Base-by-base conservation (phyloP, 2,329 filamentous ascomycete species). In the Fusarium pseudonygamai region DNA sequence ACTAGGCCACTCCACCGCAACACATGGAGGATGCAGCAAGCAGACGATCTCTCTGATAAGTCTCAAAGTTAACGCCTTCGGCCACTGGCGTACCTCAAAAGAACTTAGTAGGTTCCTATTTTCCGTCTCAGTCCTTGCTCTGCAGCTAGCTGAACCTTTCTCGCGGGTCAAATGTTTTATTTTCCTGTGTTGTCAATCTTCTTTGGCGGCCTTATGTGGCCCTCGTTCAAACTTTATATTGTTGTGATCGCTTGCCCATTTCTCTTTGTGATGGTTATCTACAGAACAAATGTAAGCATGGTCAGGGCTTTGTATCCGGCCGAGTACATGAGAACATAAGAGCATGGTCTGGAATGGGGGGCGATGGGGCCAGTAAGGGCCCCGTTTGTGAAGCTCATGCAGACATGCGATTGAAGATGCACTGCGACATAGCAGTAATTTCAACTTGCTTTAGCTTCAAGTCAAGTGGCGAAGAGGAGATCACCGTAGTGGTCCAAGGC, bases 1-100 rank as follows among this genome's bases (percentile, higher is more conserved):
- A 87, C 87, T 89, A 89, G 85, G 83, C 85, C 87, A 86, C 87
- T 89, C 89, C 89, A 91, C 89, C 83, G 82, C 84, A 67, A 78
- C 77, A 79, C 77, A 79, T 78, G 76, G 76, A 77, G 78, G 81
- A 84, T 84, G 84, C 84, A 86, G 83, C 82, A 79, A 79, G 79
- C 79, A 82, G 79, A 75, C 84, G 85, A 86, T 86, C 85, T 86
- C 85, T 86, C 82, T 83, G 75, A 78, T 77, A 77, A 77, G 75
- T 78, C 75, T 72, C 76, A 78, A 78, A 78, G 74, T 78, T 78
- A 77, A 78, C 76, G 75, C 76, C 74, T 72, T 77, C 69, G 73
- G 56, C 73, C 73, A 78, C 69, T 73, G 75, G 74, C 64, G 72
- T 75, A 77, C 75, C 65, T 72, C 75, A 61, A 75, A 69, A 56